These are phyloP conservation scores for Fusarium sp. DNA, from an alignment of 2,329 filamentous ascomycete species.

Conservation along the genomic window DNA sequence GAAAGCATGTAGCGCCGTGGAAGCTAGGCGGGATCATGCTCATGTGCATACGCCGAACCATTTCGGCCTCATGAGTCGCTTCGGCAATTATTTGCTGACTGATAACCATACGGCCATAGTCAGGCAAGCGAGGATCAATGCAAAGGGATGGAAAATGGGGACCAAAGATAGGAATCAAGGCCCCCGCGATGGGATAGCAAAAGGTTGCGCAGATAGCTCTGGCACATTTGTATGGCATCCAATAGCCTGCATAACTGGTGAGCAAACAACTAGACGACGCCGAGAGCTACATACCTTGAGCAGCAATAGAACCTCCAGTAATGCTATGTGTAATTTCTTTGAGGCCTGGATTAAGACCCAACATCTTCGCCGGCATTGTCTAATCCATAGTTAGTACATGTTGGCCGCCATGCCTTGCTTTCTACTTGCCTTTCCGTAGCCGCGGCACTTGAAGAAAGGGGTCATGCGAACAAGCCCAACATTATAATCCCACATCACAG, in stretches of 20 bases:
- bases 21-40: constrained; percentile 14
- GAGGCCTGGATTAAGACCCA: constrained; percentile 81
- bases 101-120: constrained; percentile 76
- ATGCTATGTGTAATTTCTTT: constrained; percentile 94
- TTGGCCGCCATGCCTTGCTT: background rate
- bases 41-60: constrained; percentile 34
- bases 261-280: constrained; percentile 2
- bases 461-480: constrained; percentile 93
- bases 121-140: constrained; percentile 69
- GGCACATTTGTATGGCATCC: constrained; percentile 92
- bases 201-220: constrained; percentile 90
- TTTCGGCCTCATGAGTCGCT: constrained; percentile 61
- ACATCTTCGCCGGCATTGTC: constrained; percentile 89
- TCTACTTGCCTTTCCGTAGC: constrained; percentile 80
- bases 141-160: constrained; percentile 81
- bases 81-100: constrained; percentile 63
- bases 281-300: constrained; percentile 75
- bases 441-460: constrained; percentile 91
- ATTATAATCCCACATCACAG: constrained; percentile 97
- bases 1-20: constrained; percentile 31
- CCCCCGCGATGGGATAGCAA: constrained; percentile 84
- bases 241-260: constrained; percentile 77
- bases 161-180: constrained; percentile 91
- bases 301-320: constrained; percentile 88
- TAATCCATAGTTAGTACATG: constrained; percentile 53